Base-by-base conservation (phyloP, 2,329 filamentous ascomycete species). In the Phialophora verrucosa region DNA sequence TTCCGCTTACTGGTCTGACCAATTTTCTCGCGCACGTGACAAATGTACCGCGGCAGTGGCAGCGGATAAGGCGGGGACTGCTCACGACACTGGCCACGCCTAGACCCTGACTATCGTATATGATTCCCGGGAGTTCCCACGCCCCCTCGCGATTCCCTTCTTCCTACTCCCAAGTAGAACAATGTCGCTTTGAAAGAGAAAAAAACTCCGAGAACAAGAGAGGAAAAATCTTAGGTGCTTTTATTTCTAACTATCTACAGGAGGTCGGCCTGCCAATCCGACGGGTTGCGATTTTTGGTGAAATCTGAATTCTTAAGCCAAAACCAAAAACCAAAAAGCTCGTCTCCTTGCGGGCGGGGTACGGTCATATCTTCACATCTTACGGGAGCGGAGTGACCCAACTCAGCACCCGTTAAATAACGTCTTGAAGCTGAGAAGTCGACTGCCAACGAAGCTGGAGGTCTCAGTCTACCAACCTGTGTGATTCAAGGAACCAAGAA, bases 231-330 rank as follows among this genome's bases (percentile, higher is more conserved):
- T 25, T 6, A 5, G 27, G 44, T 51, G 27, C 44, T 53, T 60
- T 50, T 61, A 25, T 47, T 70, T 66, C 68, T 65, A 70, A 70
- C 68, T 70, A 70, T 68, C 61, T 70, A 70, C 68, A 68, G 68
- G 68, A 68, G 27, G 64, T 70, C 68, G 68, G 68, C 68, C 68
- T 70, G 68, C 68, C 68, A 70, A 70, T 68, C 68, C 65, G 68
- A 70, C 58, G 29, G 8, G 11, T 55, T 35, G n/a, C 27, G 29
- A 55, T 55, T 55, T n/a, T 44, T 20, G 38, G 38, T 44, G 38
- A 44, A 5, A 17, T 14, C 14, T 42, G 38, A 17, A 17, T 42
- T 14, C 5, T 14, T 6, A 6, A 17, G 17, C 12, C 38, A 6
- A 6, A 38, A 17, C 4, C 14, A 42, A 17, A 42, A 14, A 17